phyloP scores from a whole-genome alignment of 257 asterid genomes.

The Solanum pennellii region DNA sequence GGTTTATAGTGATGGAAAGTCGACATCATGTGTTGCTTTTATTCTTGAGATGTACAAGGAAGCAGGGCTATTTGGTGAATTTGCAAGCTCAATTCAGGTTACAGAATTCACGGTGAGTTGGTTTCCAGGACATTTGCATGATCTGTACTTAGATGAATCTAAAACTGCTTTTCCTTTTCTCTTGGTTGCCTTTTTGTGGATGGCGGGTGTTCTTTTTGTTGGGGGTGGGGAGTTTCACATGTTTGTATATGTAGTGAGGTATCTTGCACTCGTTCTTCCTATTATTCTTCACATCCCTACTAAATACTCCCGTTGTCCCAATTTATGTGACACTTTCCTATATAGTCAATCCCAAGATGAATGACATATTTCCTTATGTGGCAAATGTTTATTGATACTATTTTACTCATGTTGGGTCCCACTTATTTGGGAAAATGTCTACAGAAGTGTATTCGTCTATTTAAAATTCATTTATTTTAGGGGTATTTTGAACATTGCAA shows the following conservation, averaged over 20 bases:
- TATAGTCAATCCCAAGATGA: neutral
- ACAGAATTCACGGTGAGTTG: constrained; percentile 88
- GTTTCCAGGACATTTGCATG: neutral
- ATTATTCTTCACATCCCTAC: neutral
- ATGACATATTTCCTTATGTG: neutral
- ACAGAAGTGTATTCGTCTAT: neutral
- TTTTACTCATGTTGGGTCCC: neutral
- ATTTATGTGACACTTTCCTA: neutral
- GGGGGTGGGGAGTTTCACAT: neutral
- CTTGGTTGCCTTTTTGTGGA: neutral
- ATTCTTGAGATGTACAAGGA: constrained; percentile 80
- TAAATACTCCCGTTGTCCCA: neutral
- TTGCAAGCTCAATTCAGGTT: constrained; percentile 67
- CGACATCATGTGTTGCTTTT: constrained; percentile 84
- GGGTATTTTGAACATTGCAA: neutral
- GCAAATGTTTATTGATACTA: neutral
- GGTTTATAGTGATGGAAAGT: constrained; percentile 80
- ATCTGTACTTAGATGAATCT: neutral
- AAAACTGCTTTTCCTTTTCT: neutral
- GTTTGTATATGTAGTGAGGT: neutral
- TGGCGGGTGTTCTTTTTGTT: neutral
- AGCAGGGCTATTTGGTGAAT: constrained; percentile 80
- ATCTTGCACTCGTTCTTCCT: neutral
- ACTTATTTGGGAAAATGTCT: neutral
- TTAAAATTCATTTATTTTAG: neutral